phyloP scores from a whole-genome alignment of 495 filamentous ascomycete genomes.

The Xylaria cubensis region DNA sequence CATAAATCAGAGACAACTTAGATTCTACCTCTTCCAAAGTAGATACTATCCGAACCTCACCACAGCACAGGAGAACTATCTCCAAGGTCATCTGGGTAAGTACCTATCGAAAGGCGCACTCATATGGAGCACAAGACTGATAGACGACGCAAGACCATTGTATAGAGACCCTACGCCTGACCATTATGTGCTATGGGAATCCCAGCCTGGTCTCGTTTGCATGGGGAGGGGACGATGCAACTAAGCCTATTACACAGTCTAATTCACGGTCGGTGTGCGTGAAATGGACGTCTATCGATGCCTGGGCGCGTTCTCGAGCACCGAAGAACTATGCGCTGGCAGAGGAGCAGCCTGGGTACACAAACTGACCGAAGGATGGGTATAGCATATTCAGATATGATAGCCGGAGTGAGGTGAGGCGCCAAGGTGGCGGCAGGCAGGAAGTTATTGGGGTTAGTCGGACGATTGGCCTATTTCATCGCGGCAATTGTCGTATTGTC shows the following conservation, averaged over 20 bases:
- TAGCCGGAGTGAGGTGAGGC: not conserved
- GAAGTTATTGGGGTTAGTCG: too few relatives aligned
- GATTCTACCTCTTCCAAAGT: slow-evolving; percentile 25
- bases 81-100: slow-evolving; percentile 29
- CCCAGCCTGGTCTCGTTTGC: not conserved
- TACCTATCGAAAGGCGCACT: not conserved
- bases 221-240: too few relatives aligned
- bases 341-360: slow-evolving; percentile 1
- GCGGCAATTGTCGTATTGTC: too few relatives aligned
- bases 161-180: not conserved
- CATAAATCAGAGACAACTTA: slow-evolving; percentile 27
- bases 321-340: slow-evolving; percentile 10
- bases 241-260: too few relatives aligned
- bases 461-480: too few relatives aligned
- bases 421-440: not conserved
- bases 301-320: not conserved
- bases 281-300: too few relatives aligned
- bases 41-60: slow-evolving; percentile 34
- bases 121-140: not conserved
- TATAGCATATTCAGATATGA: too few relatives aligned
- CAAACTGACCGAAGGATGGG: too few relatives aligned
- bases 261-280: too few relatives aligned
- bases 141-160: not conserved
- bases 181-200: not conserved
- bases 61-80: slow-evolving; percentile 20